Evolutionary conservation across 208 protist species (phyloP).

Genomic region (Balamuthia mandrillaris): DNA sequence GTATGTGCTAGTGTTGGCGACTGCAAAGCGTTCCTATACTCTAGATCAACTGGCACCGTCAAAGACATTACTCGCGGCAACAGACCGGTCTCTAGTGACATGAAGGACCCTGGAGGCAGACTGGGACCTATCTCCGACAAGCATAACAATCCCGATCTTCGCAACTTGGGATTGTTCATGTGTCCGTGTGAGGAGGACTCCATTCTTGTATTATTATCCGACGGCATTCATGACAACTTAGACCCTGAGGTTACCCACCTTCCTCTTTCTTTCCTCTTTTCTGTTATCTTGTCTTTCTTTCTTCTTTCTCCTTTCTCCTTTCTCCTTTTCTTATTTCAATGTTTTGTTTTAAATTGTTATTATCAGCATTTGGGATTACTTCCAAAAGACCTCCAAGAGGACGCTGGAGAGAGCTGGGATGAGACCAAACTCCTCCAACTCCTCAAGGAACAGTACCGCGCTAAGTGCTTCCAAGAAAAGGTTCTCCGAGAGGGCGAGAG

Average conservation of each 20-base stretch:
- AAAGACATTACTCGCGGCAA: constrained; percentile 58
- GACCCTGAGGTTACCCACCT: no score
- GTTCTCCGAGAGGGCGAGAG: no score
- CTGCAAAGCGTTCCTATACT: constrained; percentile 60
- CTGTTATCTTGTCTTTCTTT: neutral
- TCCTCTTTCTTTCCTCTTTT: neutral
- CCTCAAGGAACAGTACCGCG: no score
- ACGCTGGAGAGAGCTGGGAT: no score
- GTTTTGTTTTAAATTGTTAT: no score
- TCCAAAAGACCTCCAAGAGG: constrained; percentile 14
- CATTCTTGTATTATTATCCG: no score
- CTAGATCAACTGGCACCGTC: neutral
- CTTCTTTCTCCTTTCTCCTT: neutral
- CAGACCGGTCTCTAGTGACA: constrained; percentile 35
- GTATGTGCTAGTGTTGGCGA: constrained; percentile 55
- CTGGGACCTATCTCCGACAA: constrained; percentile 39
- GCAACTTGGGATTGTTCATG: constrained; percentile 37
- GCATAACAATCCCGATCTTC: no score
- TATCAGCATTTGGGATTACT: constrained; percentile 10
- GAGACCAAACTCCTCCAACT: no score
- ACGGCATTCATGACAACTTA: no score
- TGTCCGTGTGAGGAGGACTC: constrained; percentile 24
- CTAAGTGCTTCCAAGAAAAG: no score
- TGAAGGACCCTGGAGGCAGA: constrained; percentile 58
- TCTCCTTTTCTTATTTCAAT: neutral